Conservation (phyloP, 352 stramenopile genomes). For the Hyaloperonospora brassicae region DNA sequence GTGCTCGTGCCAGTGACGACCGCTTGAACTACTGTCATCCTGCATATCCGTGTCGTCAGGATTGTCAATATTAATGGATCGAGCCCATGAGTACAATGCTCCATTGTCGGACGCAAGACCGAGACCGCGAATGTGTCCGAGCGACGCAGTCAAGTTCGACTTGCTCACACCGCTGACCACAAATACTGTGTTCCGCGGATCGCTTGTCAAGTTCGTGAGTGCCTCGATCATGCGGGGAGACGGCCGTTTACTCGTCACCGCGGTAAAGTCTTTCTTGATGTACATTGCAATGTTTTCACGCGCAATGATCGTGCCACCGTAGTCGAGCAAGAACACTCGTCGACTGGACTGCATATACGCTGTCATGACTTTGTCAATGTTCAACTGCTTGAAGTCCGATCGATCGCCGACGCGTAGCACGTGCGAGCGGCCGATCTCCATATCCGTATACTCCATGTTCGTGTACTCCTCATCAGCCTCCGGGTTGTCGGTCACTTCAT, state of each 20-base stretch:
- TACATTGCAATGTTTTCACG: conserved; percentile 91
- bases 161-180: conserved; percentile 93
- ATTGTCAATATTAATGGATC: conserved; percentile 41
- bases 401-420: conserved; percentile 52
- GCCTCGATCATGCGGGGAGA: conserved; percentile 84
- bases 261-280: conserved; percentile 93
- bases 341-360: conserved; percentile 80
- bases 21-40: conserved; percentile 14
- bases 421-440: conserved; percentile 66
- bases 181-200: conserved; percentile 94
- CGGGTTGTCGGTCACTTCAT: conserved; percentile 68
- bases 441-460: conserved; percentile 86
- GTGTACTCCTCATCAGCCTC: conserved; percentile 71
- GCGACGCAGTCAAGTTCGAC: conserved; percentile 83
- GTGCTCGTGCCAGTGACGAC: conserved; percentile 70
- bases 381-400: conserved; percentile 81
- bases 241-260: conserved; percentile 89
- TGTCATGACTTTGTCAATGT: conserved; percentile 70
- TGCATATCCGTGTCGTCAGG: conserved; percentile 30
- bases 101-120: conserved; percentile 93
- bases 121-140: conserved; percentile 90
- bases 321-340: conserved; percentile 95
- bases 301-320: conserved; percentile 94
- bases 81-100: conserved; percentile 88
- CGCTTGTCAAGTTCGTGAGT: conserved; percentile 78